Percentiles rank a stretch among this genome's conserved stretches.
Evolutionary conservation across 164 flowering plant species (phyloP).

Genomic region (Vitis labrusca): DNA sequence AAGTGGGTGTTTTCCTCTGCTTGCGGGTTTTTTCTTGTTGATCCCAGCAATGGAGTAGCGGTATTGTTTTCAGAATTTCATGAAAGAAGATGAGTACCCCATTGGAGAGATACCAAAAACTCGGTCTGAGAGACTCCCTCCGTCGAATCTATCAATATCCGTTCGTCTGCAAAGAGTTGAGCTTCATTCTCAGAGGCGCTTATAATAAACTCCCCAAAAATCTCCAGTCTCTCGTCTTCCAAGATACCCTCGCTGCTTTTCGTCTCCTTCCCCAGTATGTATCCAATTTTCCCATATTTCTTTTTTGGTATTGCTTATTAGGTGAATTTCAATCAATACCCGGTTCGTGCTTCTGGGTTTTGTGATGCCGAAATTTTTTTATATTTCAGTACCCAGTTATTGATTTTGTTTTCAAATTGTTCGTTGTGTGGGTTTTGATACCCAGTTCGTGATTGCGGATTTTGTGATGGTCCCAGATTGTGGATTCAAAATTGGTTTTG

Average conservation of each 20-base stretch:
- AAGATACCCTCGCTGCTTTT: constrained; percentile 71
- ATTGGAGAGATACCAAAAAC: constrained; percentile 53
- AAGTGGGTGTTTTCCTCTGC: too few relatives aligned
- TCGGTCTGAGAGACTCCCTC: constrained; percentile 43
- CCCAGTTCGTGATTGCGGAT: too few relatives aligned
- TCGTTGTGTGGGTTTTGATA: too few relatives aligned
- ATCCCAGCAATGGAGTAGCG: too few relatives aligned
- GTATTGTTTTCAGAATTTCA: too few relatives aligned
- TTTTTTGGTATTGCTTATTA: not conserved
- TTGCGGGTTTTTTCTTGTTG: too few relatives aligned
- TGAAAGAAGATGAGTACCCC: not conserved
- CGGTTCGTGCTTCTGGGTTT: not conserved
- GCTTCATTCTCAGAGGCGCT: constrained; percentile 54
- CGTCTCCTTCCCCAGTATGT: constrained; percentile 72
- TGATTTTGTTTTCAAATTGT: too few relatives aligned
- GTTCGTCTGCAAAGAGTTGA: constrained; percentile 65
- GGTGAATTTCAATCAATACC: not conserved
- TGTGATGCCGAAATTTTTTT: not conserved
- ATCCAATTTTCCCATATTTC: not conserved
- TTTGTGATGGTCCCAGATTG: too few relatives aligned
- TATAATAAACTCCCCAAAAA: constrained; percentile 58
- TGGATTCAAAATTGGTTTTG: too few relatives aligned
- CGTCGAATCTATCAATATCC: constrained; percentile 41
- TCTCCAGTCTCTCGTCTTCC: constrained; percentile 65
- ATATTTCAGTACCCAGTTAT: not conserved